Conservation (phyloP, 2,329 filamentous ascomycete species). For the Calonectria montana region DNA sequence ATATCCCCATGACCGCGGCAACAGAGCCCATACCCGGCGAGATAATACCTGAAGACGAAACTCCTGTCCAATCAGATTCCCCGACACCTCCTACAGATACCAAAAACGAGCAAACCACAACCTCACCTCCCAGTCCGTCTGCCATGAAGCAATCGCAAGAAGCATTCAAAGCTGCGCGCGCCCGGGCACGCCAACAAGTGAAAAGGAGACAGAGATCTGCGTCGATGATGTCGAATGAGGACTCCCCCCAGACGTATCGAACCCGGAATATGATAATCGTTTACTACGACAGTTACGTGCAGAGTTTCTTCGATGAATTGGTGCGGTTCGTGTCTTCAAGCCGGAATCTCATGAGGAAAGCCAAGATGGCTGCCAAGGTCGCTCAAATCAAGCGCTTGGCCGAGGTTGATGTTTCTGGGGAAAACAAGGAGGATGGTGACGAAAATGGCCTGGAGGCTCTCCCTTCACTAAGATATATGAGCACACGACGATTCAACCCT, state of each 20-base stretch:
- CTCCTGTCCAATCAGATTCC: slow-evolving; percentile 16
- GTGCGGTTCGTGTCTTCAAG: slow-evolving; percentile 85
- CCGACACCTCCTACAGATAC: slow-evolving; percentile 42
- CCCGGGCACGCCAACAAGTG: slow-evolving; percentile 57
- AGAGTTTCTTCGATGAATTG: slow-evolving; percentile 83
- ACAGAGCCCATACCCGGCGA: slow-evolving; percentile 29
- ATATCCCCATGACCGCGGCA: slow-evolving; percentile 45
- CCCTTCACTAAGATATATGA: slow-evolving; percentile 55
- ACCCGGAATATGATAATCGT: slow-evolving; percentile 83
- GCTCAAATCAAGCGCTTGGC: slow-evolving; percentile 72
- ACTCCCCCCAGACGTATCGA: slow-evolving; percentile 68
- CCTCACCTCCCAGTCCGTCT: slow-evolving; percentile 33
- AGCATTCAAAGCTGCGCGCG: slow-evolving; percentile 55
- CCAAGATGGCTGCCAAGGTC: slow-evolving; percentile 84
- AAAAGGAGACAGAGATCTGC: slow-evolving; percentile 63
- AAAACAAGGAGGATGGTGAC: slow-evolving; percentile 56
- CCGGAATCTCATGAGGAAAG: slow-evolving; percentile 87
- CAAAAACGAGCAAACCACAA: slow-evolving; percentile 29
- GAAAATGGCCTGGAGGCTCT: slow-evolving; percentile 45
- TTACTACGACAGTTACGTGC: slow-evolving; percentile 91
- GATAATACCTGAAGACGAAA: slow-evolving; percentile 34
- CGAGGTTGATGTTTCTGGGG: slow-evolving; percentile 67
- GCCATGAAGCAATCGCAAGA: slow-evolving; percentile 54
- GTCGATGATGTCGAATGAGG: slow-evolving; percentile 63
- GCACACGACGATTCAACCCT: slow-evolving; percentile 48